Base-by-base conservation (phyloP, 108 stramenopile genomes). In the Pseudonitzschia multistriata region DNA sequence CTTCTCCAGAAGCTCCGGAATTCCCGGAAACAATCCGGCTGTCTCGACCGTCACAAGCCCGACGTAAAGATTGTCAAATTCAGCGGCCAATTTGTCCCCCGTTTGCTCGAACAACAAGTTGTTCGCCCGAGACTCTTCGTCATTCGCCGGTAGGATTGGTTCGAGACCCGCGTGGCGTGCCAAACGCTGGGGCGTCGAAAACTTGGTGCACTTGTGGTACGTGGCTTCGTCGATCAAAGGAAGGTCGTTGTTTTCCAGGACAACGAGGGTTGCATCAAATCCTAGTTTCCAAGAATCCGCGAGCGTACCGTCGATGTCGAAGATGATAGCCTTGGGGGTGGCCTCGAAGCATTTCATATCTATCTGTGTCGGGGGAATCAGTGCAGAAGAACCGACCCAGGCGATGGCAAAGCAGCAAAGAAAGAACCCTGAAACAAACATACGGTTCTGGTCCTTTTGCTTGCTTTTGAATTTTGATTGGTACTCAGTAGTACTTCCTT, bases 251-350 rank as follows among this genome's bases (percentile, higher is more conserved):
- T 83, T 80, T 52, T 83, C 54, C 61, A 93, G 62, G 10, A 93
- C 85, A 0, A 84, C 79, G 17, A 77, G 63, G 0, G 92, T 93
- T 10, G 92, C 92, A 72, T 89, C 88, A 62, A 70, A 93, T 21
- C 92, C 89, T 49, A 93, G 68, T 52, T 88, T 87, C 88, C 89
- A 90, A 11, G 87, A 88, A 70, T 93, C 89, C 6, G 89, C 92
- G 53, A 93, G 68, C 4, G 92, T 93, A 6, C 92, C 92, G 59
- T 93, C 92, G 50, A 93, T 83, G 72, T 93, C 92, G 67, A 89
- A 93, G 30, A 93, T 81, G 37, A 93, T 60, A 0, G 83, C 92
- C 34, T 82, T 70, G 22, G 50, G 50, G 2, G 50, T 52, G 2
- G 3, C 25, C 19, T 25, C 50, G 25, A 52, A 52, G 50, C 19